Base-by-base conservation (phyloP, 2,329 filamentous ascomycete genomes). In the Calonectria pseudoreteaudii region DNA sequence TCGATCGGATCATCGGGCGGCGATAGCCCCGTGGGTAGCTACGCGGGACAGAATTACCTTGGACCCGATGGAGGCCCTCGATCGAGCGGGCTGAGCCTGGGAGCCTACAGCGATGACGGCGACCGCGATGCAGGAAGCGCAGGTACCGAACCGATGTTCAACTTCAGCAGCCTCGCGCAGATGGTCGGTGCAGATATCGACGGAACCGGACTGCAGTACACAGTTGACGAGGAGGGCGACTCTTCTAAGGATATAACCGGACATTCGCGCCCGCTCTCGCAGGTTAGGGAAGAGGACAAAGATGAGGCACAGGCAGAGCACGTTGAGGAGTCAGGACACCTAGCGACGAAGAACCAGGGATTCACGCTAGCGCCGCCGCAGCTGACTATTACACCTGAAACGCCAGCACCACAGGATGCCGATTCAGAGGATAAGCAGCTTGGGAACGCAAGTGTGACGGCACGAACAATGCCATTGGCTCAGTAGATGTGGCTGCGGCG, bases 101-200 rank as follows among this genome's bases (percentile, higher is more conserved):
- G 85, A 13, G 86, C 83, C 20, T 85, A 85, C 69, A 87, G 86
- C 70, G 86, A 87, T 23, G 87, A 88, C 14, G 86, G 87, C 16
- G 89, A 91, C 30, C 84, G 86, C 9, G 89, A 90, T 47, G 86
- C 88, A 5, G 87, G 88, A 60, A 78, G 88, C 30, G 86, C 88
- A 6, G 87, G 88, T 18, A 76, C 87, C 69, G 96, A 98, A 81
- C 91, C 95, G 4, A 92, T 98, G 90, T 97, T 98, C 85, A 98
- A 98, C 83, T 98, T 98, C 82, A 90, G 92, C 70, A 98, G 95
- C 78, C 86, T 98, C 28, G 94, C 95, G 2, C 94, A 95, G 75
- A 94, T 97, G 83, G 94, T 98, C 36, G 94, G 93, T 0, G 91
- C 91, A 10, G 88, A 90, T 60, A 85, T 91, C 41, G 90, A 91